Evolutionary conservation across 495 filamentous ascomycete genomes (phyloP).

Genomic region (Daldinia vernicosa): DNA sequence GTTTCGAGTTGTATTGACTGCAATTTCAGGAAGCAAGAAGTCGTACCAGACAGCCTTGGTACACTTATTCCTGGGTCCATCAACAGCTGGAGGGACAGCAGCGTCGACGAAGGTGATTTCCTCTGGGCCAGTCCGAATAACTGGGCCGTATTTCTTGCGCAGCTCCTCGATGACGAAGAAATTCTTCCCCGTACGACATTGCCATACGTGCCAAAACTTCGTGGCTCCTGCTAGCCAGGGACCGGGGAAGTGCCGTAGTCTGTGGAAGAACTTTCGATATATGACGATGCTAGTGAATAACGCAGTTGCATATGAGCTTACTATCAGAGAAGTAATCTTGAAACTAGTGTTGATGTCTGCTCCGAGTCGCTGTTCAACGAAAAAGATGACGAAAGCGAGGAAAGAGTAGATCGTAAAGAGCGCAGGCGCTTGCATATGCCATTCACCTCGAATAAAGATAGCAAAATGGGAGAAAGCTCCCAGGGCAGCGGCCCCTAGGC

Average conservation of each 20-base stretch:
- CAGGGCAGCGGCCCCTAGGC: background rate
- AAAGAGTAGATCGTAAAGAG: constrained; percentile 20
- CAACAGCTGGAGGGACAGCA: constrained; percentile 40
- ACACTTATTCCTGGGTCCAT: constrained; percentile 46
- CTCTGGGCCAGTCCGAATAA: constrained; percentile 52
- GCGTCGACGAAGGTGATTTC: constrained; percentile 51
- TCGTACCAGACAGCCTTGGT: constrained; percentile 57
- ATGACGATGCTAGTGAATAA: constrained; percentile 56
- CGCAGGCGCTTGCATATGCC: constrained; percentile 36
- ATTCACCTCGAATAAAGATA: constrained; percentile 42
- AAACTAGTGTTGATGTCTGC: background rate
- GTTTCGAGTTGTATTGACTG: constrained; percentile 47
- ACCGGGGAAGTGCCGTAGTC: constrained; percentile 56
- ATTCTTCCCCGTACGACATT: constrained; percentile 44
- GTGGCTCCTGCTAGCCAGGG: constrained; percentile 51
- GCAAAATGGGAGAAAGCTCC: constrained; percentile 20
- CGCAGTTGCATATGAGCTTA: constrained; percentile 35
- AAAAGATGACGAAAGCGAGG: constrained; percentile 1
- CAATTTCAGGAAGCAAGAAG: constrained; percentile 44
- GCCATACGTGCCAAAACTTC: constrained; percentile 51
- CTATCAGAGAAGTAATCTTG: constrained; percentile 1
- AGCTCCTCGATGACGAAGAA: constrained; percentile 47
- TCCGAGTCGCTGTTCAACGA: background rate
- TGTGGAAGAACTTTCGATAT: constrained; percentile 59
- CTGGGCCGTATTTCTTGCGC: constrained; percentile 47